Evolutionary conservation across 2,329 filamentous ascomycete genomes (phyloP).

Genomic region (Acrodontium crateriforme): DNA sequence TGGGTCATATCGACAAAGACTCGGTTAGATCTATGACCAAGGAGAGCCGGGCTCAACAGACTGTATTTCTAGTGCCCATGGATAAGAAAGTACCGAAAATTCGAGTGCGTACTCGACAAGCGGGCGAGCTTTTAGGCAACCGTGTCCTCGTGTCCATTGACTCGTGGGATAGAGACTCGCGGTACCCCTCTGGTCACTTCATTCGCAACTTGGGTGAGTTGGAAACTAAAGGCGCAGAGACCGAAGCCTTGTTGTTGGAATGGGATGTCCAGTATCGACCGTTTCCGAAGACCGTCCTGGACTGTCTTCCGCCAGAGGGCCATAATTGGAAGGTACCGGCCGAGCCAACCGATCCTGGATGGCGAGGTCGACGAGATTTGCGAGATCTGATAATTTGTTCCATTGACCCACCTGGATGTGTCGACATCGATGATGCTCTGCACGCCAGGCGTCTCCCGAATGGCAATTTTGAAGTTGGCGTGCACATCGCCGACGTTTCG

Average conservation of each 20-base stretch:
- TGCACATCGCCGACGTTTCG: constrained; percentile 98
- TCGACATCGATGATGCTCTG: constrained; percentile 95
- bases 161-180: constrained; percentile 83
- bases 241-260: constrained; percentile 82
- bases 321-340: constrained; percentile 86
- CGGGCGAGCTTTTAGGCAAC: constrained; percentile 76
- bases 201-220: constrained; percentile 84
- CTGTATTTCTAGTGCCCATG: constrained; percentile 92
- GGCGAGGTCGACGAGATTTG: constrained; percentile 73
- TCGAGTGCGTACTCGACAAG: constrained; percentile 78
- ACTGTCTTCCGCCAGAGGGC: constrained; percentile 81
- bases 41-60: constrained; percentile 75
- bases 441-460: constrained; percentile 77
- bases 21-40: constrained; percentile 61
- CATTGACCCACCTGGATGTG: constrained; percentile 90
- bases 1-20: constrained; percentile 83
- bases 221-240: constrained; percentile 95
- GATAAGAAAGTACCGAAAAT: constrained; percentile 97
- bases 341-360: constrained; percentile 68
- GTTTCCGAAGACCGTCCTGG: constrained; percentile 87
- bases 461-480: constrained; percentile 89
- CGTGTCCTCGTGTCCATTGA: constrained; percentile 88
- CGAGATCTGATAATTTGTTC: constrained; percentile 83
- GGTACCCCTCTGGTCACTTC: constrained; percentile 87
- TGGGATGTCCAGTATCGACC: constrained; percentile 97